Evolutionary conservation across 192 early-diverging fungal genomes (phyloP).

Genomic region (Coemansia sp.): DNA sequence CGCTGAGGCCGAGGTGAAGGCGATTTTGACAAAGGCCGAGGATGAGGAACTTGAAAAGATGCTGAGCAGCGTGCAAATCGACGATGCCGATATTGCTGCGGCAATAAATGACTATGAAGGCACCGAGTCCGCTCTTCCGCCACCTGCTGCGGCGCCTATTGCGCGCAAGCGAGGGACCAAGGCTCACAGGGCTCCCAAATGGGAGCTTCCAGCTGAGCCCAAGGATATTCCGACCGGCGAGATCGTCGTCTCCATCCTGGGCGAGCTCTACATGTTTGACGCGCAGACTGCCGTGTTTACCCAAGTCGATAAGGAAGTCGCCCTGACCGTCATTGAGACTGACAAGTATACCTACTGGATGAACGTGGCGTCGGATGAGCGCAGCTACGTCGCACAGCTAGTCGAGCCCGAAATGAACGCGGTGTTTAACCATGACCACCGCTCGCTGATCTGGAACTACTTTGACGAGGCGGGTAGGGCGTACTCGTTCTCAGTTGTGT

Average conservation of each 20-base stretch:
- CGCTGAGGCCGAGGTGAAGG: slow-evolving; percentile 22
- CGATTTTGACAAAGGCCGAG: slow-evolving; percentile 33
- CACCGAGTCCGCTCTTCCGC: not conserved
- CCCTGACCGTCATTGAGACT: slow-evolving; percentile 40
- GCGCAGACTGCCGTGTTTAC: slow-evolving; percentile 58
- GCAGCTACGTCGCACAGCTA: slow-evolving; percentile 58
- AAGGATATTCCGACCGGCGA: slow-evolving; percentile 51
- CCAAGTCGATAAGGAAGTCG: slow-evolving; percentile 54
- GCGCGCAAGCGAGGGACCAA: not conserved
- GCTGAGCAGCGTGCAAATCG: slow-evolving; percentile 36
- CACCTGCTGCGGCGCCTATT: slow-evolving; percentile 6
- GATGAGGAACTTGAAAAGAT: slow-evolving; percentile 41
- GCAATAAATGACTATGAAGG: not conserved
- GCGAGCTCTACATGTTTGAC: slow-evolving; percentile 73
- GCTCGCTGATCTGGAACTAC: slow-evolving; percentile 85
- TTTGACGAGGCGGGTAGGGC: slow-evolving; percentile 60
- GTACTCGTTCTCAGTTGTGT: slow-evolving; percentile 79
- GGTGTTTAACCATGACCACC: slow-evolving; percentile 69
- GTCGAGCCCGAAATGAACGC: slow-evolving; percentile 79
- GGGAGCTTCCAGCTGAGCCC: slow-evolving; percentile 35
- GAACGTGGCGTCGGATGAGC: slow-evolving; percentile 54
- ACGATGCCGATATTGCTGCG: slow-evolving; percentile 25
- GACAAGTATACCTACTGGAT: slow-evolving; percentile 59
- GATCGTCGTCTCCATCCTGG: slow-evolving; percentile 52
- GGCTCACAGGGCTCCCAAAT: slow-evolving; percentile 5